Evolutionary conservation across 2,329 filamentous ascomycete genomes (phyloP).

Genomic region (Pseudogymnoascus sp.): DNA sequence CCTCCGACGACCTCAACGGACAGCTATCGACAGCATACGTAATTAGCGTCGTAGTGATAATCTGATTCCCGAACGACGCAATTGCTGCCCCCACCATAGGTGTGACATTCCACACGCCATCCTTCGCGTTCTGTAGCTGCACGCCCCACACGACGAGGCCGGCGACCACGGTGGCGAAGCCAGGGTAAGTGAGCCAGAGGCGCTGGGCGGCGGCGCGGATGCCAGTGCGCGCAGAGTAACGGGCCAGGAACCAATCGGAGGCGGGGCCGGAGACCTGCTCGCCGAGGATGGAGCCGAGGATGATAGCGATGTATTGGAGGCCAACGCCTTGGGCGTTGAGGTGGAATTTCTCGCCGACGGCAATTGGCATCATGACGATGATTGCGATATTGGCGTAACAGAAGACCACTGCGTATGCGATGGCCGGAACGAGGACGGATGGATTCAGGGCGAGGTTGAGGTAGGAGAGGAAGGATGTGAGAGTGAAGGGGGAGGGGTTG

Average conservation of each 20-base stretch:
- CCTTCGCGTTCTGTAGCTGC: slow-evolving; percentile 6
- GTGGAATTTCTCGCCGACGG: slow-evolving; percentile 41
- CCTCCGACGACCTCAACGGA: no score
- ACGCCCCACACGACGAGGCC: slow-evolving; percentile 10
- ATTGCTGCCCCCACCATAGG: slow-evolving; percentile 6
- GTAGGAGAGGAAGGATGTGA: background rate
- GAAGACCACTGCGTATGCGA: slow-evolving; percentile 34
- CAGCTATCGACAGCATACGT: background rate
- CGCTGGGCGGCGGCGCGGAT: background rate
- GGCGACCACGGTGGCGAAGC: background rate
- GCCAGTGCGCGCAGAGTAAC: background rate
- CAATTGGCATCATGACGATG: slow-evolving; percentile 30
- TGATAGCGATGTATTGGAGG: slow-evolving; percentile 41
- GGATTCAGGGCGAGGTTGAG: background rate
- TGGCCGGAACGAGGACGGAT: background rate
- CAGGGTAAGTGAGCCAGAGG: slow-evolving; percentile 9
- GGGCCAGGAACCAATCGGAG: slow-evolving; percentile 28
- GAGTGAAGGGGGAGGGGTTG: background rate
- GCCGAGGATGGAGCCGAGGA: slow-evolving; percentile 41
- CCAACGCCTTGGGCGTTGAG: slow-evolving; percentile 43
- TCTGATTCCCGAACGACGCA: slow-evolving; percentile 8
- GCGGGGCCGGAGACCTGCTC: slow-evolving; percentile 42
- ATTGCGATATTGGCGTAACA: background rate
- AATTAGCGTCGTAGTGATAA: slow-evolving; percentile 8
- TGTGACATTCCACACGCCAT: slow-evolving; percentile 1